These are phyloP conservation scores for Mycena alexandri DNA, from an alignment of 768 basidiomycete genomes.

Conservation along the genomic window DNA sequence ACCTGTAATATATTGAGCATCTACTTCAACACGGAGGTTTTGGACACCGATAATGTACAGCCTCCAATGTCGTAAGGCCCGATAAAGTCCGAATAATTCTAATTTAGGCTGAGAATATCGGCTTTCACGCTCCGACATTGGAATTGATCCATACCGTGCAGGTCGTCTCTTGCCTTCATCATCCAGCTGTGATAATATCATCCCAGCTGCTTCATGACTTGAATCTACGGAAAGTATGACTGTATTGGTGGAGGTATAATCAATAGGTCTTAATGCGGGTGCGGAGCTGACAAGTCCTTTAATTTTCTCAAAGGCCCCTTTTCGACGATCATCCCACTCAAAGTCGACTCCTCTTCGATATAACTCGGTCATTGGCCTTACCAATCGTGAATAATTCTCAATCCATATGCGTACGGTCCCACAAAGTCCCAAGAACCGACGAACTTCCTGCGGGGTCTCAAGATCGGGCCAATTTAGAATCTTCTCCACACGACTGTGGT, in stretches of 20 bases:
- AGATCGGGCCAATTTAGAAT: constrained; percentile 44
- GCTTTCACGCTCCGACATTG: constrained; percentile 45
- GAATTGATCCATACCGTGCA: constrained; percentile 51
- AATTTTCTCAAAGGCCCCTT: constrained; percentile 40
- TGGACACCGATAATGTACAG: too few species aligned
- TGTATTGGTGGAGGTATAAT: constrained; percentile 43
- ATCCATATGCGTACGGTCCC: constrained; percentile 43
- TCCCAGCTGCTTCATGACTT: constrained; percentile 46
- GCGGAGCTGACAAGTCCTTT: constrained; percentile 42
- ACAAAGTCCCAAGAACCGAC: constrained; percentile 46
- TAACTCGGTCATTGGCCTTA: constrained; percentile 40
- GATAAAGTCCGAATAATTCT: constrained; percentile 53
- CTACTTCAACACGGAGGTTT: too few species aligned
- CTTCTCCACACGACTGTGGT: constrained; percentile 33
- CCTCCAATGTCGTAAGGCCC: constrained; percentile 34
- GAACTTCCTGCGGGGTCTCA: constrained; percentile 39
- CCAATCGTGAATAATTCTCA: constrained; percentile 35
- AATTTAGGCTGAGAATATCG: constrained; percentile 55
- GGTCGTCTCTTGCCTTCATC: constrained; percentile 41
- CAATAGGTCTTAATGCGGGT: constrained; percentile 46
- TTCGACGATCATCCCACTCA: constrained; percentile 46
- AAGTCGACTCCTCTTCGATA: constrained; percentile 41
- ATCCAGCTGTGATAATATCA: constrained; percentile 48
- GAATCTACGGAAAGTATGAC: constrained; percentile 51
- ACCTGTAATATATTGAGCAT: too few species aligned